Percentiles rank a stretch among this genome's conserved stretches.
Evolutionary conservation across 352 stramenopile genomes (phyloP).

Genomic region (Elongisporangium senticosum): DNA sequence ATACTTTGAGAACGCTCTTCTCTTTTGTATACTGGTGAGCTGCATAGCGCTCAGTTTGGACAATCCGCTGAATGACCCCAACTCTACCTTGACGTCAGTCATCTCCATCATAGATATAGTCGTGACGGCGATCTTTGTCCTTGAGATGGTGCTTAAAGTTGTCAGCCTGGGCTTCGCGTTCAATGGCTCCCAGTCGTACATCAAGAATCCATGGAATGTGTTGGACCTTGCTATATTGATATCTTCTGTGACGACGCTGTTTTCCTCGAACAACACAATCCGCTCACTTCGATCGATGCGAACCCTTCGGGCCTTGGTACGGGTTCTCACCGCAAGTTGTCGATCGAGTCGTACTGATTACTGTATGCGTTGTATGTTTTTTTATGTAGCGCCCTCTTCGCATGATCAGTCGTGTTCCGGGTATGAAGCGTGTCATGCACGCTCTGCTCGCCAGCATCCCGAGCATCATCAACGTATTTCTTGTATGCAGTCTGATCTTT

Average conservation of each 20-base stretch:
- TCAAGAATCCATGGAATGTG: conserved; percentile 70
- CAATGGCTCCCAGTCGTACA: conserved; percentile 48
- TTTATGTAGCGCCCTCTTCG: conserved; percentile 37
- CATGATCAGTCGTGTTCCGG: conserved; percentile 58
- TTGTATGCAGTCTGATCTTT: conserved; percentile 86
- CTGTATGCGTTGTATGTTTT: neutral
- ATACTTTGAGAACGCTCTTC: conserved; percentile 55
- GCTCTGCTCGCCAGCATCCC: conserved; percentile 68
- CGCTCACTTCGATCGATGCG: conserved; percentile 56
- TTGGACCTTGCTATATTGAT: conserved; percentile 68
- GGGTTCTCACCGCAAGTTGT: conserved; percentile 1
- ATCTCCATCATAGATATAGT: conserved; percentile 40
- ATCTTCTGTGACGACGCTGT: conserved; percentile 34
- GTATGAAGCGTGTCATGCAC: conserved; percentile 77
- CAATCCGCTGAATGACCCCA: conserved; percentile 48
- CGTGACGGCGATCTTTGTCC: conserved; percentile 49
- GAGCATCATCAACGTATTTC: conserved; percentile 66
- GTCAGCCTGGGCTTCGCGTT: conserved; percentile 55
- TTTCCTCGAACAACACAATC: conserved; percentile 34
- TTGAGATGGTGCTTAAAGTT: conserved; percentile 78
- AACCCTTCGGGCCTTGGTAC: conserved; percentile 55
- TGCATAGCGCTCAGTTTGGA: conserved; percentile 62
- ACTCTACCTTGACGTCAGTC: conserved; percentile 14
- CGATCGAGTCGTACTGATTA: neutral
- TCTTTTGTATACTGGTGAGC: conserved; percentile 57